Evolutionary conservation across 2,329 filamentous ascomycete species (phyloP).

Genomic region (Arthrobotrys sphaeroides): DNA sequence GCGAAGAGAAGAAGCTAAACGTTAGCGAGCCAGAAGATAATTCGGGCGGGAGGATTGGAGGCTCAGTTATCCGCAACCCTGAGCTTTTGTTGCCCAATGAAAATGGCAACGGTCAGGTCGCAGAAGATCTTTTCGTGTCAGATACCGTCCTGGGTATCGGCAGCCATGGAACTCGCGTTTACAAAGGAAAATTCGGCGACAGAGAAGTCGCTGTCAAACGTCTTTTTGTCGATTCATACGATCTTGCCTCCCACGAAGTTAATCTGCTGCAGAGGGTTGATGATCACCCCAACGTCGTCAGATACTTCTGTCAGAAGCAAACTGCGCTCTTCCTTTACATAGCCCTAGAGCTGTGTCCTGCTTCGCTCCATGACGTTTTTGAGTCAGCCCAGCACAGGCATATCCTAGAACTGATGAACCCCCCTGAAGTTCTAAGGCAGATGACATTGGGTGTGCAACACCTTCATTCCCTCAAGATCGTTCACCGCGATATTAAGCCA

Average conservation of each 20-base stretch:
- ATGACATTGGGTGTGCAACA: slow-evolving; percentile 89
- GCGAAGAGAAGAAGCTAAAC: slow-evolving; percentile 59
- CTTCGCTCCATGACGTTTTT: slow-evolving; percentile 89
- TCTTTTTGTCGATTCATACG: slow-evolving; percentile 95
- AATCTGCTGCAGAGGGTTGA: slow-evolving; percentile 90
- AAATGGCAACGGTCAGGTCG: slow-evolving; percentile 71
- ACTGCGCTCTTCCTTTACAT: slow-evolving; percentile 94
- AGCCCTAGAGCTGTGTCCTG: slow-evolving; percentile 90
- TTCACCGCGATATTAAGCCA: slow-evolving; percentile 95
- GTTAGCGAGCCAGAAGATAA: slow-evolving; percentile 55
- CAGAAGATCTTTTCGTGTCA: slow-evolving; percentile 58
- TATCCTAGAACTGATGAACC: slow-evolving; percentile 66
- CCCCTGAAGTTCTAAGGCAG: slow-evolving; percentile 83
- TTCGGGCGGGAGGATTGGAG: slow-evolving; percentile 58
- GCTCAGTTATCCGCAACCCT: slow-evolving; percentile 58
- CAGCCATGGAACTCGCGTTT: slow-evolving; percentile 96
- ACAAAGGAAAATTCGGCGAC: slow-evolving; percentile 91
- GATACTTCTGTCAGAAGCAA: slow-evolving; percentile 91
- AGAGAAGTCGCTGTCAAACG: slow-evolving; percentile 94
- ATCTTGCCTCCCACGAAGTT: slow-evolving; percentile 93
- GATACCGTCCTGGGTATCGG: slow-evolving; percentile 71
- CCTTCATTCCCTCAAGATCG: slow-evolving; percentile 89
- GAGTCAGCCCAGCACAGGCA: slow-evolving; percentile 76
- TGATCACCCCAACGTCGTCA: slow-evolving; percentile 94
- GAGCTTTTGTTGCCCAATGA: slow-evolving; percentile 30